Percentiles rank a stretch among this genome's conserved stretches.
phyloP scores from a whole-genome alignment of 169 alveolate species.

The Cryptosporidium ryanae region DNA sequence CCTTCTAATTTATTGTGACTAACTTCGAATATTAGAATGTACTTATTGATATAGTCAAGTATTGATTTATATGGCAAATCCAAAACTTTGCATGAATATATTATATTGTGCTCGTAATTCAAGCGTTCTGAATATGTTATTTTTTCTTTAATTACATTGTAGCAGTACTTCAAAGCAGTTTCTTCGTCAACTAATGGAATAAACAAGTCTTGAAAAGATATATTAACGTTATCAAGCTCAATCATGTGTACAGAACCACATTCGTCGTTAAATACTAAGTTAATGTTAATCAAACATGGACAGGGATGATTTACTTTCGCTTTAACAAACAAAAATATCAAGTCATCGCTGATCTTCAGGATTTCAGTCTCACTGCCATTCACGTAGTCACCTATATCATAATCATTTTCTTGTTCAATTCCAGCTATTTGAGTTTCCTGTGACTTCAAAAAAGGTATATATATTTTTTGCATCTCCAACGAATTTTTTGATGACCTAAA shows the following conservation, averaged over 20 bases:
- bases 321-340: conserved; percentile 11
- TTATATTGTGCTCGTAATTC: not conserved
- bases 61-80: conserved; percentile 10
- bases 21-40: conserved; percentile 9
- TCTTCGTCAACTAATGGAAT: conserved; percentile 23
- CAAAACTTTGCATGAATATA: conserved; percentile 20
- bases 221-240: conserved; percentile 1
- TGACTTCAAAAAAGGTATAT: conserved; percentile 50
- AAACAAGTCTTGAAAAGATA: conserved; percentile 53
- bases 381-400: not conserved
- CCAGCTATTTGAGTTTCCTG: not conserved
- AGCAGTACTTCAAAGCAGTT: not conserved
- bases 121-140: not conserved
- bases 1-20: not conserved
- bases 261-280: conserved; percentile 31
- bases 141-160: not conserved
- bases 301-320: conserved; percentile 43
- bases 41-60: conserved; percentile 6
- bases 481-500: conserved; percentile 32
- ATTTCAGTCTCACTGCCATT: conserved; percentile 1
- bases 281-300: conserved; percentile 16
- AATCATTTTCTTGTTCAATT: not conserved
- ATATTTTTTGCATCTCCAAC: conserved; percentile 11
- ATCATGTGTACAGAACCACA: conserved; percentile 3
- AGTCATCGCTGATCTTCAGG: not conserved